Percentiles rank a stretch among this genome's conserved stretches.
Evolutionary conservation across 805 yeast genomes (phyloP).

Genomic region (Cyberlindnera subsufficiens): DNA sequence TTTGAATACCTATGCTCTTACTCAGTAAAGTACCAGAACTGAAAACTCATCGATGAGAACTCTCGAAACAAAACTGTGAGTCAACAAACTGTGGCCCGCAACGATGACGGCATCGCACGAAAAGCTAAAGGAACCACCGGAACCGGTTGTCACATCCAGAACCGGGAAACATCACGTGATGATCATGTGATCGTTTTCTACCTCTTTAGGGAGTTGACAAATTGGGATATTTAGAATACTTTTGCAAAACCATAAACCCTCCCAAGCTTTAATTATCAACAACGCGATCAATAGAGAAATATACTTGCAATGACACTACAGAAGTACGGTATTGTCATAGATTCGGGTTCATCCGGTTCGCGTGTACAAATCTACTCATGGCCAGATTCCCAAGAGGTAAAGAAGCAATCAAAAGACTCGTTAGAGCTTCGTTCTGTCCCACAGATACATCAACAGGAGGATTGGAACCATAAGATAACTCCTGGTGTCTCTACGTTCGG

Average conservation of each 20-base stretch:
- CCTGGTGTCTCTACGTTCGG: slow-evolving; percentile 83
- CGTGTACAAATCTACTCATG: slow-evolving; percentile 79
- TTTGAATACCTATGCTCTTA: no score
- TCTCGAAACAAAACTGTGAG: neutral
- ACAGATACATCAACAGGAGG: slow-evolving; percentile 49
- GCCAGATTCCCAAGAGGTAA: slow-evolving; percentile 45
- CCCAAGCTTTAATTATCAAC: no score
- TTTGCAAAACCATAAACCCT: no score
- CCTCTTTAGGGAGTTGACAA: no score
- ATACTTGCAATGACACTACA: slow-evolving; percentile 9
- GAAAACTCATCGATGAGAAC: no score
- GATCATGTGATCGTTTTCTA: no score
- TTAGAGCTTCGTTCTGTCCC: slow-evolving; percentile 55
- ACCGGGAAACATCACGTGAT: no score
- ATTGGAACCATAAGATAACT: slow-evolving; percentile 65
- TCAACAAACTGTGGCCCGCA: neutral
- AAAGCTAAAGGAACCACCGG: neutral
- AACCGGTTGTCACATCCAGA: neutral
- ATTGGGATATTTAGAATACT: no score
- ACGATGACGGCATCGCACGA: no score
- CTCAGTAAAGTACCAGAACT: no score
- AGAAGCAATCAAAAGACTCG: slow-evolving; percentile 26
- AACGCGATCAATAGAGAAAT: neutral
- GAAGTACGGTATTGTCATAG: slow-evolving; percentile 81
- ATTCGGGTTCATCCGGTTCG: slow-evolving; percentile 95